A percentile compares a stretch with the other conserved stretches of the same genome.
phyloP scores from a whole-genome alignment of 2,329 filamentous ascomycete genomes.

The Mollisiaceae sp. region DNA sequence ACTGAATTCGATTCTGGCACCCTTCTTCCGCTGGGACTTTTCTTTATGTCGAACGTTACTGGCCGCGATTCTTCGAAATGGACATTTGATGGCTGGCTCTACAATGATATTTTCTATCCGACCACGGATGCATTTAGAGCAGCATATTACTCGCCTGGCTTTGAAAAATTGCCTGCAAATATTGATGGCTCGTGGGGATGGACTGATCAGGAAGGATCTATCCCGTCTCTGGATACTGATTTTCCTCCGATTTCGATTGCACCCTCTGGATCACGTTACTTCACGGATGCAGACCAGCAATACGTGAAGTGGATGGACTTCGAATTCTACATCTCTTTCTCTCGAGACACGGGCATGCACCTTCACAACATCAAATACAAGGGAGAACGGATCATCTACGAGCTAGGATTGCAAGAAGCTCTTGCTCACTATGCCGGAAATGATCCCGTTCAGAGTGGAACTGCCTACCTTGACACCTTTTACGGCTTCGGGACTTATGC shows the following conservation, averaged over 20 bases:
- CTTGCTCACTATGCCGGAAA: slow-evolving; percentile 42
- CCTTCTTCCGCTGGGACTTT: slow-evolving; percentile 24
- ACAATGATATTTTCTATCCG: slow-evolving; percentile 58
- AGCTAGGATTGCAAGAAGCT: slow-evolving; percentile 60
- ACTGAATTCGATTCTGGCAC: slow-evolving; percentile 15
- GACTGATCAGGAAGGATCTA: slow-evolving; percentile 24
- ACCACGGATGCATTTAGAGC: slow-evolving; percentile 53
- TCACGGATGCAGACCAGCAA: slow-evolving; percentile 23
- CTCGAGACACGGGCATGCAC: slow-evolving; percentile 52
- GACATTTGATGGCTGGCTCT: slow-evolving; percentile 58
- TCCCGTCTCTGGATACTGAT: slow-evolving; percentile 14
- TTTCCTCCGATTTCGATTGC: slow-evolving; percentile 27
- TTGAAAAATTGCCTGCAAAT: slow-evolving; percentile 25
- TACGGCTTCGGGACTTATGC: slow-evolving; percentile 42
- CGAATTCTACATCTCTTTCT: slow-evolving; percentile 56
- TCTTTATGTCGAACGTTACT: slow-evolving; percentile 50
- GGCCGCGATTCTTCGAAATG: slow-evolving; percentile 57
- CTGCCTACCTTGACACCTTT: slow-evolving; percentile 43
- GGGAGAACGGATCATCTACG: slow-evolving; percentile 50
- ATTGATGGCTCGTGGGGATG: slow-evolving; percentile 29
- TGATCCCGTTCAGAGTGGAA: slow-evolving; percentile 37
- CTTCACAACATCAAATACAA: slow-evolving; percentile 59
- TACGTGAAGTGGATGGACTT: slow-evolving; percentile 31
- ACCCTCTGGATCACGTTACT: slow-evolving; percentile 32
- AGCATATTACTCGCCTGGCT: slow-evolving; percentile 39